Evolutionary conservation across 495 filamentous ascomycete species (phyloP).

Genomic region (Hypomontagnella submonticulosa): DNA sequence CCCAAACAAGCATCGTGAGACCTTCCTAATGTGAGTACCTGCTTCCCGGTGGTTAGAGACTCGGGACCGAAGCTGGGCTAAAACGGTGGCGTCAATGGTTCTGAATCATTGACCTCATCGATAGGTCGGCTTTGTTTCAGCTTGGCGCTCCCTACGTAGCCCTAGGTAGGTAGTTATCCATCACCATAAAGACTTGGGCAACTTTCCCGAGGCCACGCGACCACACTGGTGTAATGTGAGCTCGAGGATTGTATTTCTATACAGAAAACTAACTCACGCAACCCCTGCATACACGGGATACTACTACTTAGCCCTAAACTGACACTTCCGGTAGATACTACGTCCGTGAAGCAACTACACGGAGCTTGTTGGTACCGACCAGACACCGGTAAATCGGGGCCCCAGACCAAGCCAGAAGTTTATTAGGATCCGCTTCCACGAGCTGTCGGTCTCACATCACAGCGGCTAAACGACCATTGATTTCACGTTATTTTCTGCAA

Average conservation of each 20-base stretch:
- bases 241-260: conserved; percentile 22
- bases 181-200: conserved; percentile 1
- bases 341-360: not conserved
- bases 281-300: too few species aligned
- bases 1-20: conserved; percentile 6
- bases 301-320: too few species aligned
- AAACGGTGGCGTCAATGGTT: not conserved
- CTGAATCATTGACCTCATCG: conserved; percentile 10
- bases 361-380: too few species aligned
- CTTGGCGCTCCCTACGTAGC: not conserved
- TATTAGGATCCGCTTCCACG: conserved; percentile 4
- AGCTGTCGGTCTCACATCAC: conserved; percentile 2
- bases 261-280: not conserved
- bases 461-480: too few species aligned
- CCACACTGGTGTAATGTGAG: not conserved
- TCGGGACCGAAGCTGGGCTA: conserved; percentile 8
- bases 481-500: not conserved
- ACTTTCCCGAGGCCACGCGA: not conserved
- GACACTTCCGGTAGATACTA: not conserved
- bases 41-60: not conserved
- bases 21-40: conserved; percentile 12
- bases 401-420: not conserved
- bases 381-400: not conserved
- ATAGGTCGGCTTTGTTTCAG: conserved; percentile 7
- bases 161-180: not conserved